A percentile compares a stretch with the other conserved stretches of the same genome.
Evolutionary conservation across 2,329 filamentous ascomycete species (phyloP).

Genomic region (Chaetomiaceae sp.): DNA sequence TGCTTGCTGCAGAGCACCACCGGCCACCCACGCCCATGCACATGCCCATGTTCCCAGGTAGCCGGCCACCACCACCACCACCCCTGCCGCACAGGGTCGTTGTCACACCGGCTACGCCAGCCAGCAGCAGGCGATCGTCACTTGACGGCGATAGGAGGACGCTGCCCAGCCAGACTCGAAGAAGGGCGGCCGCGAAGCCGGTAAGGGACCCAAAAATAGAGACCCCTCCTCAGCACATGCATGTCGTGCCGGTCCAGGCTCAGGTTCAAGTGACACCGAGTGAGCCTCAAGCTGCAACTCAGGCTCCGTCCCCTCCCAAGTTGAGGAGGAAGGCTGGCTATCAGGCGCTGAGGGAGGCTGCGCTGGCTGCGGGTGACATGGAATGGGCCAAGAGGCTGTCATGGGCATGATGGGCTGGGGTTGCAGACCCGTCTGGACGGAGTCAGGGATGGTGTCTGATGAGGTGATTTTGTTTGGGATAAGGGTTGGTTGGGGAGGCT

Average conservation of each 20-base stretch:
- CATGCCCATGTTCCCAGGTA: background rate
- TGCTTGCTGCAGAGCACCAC: background rate
- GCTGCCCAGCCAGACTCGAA: constrained; percentile 7
- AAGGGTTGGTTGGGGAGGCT: no score
- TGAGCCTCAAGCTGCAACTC: background rate
- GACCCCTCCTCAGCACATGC: background rate
- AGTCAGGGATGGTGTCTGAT: no score
- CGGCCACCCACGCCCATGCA: no score
- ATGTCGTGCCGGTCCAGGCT: background rate
- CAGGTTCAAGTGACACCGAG: background rate
- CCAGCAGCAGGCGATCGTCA: background rate
- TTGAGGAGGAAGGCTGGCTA: background rate
- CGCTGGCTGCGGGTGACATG: background rate
- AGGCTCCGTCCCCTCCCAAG: background rate
- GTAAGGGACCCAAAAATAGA: background rate
- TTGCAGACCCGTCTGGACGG: no score
- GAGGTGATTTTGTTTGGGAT: no score
- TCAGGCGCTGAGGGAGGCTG: background rate
- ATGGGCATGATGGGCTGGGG: no score
- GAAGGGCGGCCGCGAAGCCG: background rate
- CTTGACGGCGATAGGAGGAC: background rate
- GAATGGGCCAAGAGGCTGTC: background rate
- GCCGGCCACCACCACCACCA: no score
- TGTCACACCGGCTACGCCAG: background rate
- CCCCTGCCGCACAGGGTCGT: background rate